Base-by-base conservation (phyloP, 2,329 filamentous ascomycete species). In the Volutella citrinella region DNA sequence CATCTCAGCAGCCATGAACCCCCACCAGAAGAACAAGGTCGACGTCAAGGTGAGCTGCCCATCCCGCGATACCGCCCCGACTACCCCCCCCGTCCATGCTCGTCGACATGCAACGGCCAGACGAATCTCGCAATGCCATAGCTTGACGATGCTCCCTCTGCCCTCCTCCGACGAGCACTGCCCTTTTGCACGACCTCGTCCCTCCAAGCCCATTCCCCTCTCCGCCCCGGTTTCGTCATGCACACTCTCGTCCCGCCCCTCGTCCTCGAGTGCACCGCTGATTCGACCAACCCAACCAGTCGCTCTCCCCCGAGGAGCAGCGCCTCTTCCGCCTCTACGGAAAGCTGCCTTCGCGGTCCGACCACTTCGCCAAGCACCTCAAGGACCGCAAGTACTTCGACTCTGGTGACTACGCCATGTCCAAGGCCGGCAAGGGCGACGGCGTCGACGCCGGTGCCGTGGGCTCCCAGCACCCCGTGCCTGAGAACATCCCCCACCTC, bases 351-450 rank as follows among this genome's bases (percentile, higher is more conserved):
- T 95, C 86, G 66, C 93, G 93, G 65, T 94, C 90, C 64, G 91
- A 96, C 65, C 79, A 96, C 57, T 83, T 97, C 54, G 89, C 94
- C 74, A 97, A 97, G 74, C 95, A 97, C 63, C 80, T 97, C 61
- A 96, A 96, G 78, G 93, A 97, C 65, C 90, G 93, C 72, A 98
- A 95, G 72, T 96, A 95, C 72, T 96, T 96, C 66, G 89, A 96
- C 72, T 93, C 86, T 41, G 90, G 89, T 58, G 89, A 96, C 70
- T 96, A 95, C 57, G 90, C 90, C 58, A 86, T 95, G 69, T 91
- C 86, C 65, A 95, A 96, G 73, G 93, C 93, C 40, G 93, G 93
- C 66, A 97, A 97, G 71, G 89, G 88, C 63, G 87, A 90, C 57
- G 86, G 93, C 59, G 85, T 93, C 56, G 91, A 94, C 59, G 87